A percentile compares a stretch with the other conserved stretches of the same genome.
phyloP scores from a whole-genome alignment of 148 eudicot species.

The Diospyros kaki region DNA sequence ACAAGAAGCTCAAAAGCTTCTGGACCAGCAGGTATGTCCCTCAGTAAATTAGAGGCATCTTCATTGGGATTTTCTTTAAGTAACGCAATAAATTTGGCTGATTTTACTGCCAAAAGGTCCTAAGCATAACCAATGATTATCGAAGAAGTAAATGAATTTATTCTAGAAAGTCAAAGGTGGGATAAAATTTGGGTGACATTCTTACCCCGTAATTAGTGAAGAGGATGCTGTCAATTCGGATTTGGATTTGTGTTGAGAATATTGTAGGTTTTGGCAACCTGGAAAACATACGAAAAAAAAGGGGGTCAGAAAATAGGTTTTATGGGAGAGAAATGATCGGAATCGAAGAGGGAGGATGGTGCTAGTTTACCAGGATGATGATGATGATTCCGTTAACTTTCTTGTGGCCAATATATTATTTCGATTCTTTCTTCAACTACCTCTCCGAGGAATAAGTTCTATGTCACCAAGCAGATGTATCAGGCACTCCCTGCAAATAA shows the following conservation, averaged over 20 bases:
- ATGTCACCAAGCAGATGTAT: too few species aligned
- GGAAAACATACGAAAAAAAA: conserved; percentile 11
- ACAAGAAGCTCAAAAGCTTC: conserved; percentile 52
- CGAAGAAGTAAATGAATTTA: neutral
- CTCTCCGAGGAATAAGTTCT: too few species aligned
- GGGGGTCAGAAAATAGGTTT: neutral
- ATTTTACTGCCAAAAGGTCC: conserved; percentile 48
- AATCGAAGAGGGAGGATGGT: neutral
- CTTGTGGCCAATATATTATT: conserved; percentile 6
- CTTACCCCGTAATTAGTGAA: conserved; percentile 50
- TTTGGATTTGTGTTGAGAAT: conserved; percentile 24
- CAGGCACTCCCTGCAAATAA: too few species aligned
- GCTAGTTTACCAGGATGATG: conserved; percentile 23
- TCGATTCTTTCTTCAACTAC: too few species aligned
- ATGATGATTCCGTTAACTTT: neutral
- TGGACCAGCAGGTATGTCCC: conserved; percentile 36
- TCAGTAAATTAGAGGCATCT: conserved; percentile 37
- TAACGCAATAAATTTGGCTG: conserved; percentile 39
- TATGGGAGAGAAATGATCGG: neutral
- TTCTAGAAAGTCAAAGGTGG: neutral
- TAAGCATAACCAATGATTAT: conserved; percentile 8
- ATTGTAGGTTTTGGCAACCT: conserved; percentile 34
- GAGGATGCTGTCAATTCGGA: conserved; percentile 23
- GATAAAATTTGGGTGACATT: neutral
- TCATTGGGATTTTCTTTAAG: conserved; percentile 40